Base-by-base conservation (phyloP, 495 filamentous ascomycete genomes). In the Lasiosphaeria miniovina region DNA sequence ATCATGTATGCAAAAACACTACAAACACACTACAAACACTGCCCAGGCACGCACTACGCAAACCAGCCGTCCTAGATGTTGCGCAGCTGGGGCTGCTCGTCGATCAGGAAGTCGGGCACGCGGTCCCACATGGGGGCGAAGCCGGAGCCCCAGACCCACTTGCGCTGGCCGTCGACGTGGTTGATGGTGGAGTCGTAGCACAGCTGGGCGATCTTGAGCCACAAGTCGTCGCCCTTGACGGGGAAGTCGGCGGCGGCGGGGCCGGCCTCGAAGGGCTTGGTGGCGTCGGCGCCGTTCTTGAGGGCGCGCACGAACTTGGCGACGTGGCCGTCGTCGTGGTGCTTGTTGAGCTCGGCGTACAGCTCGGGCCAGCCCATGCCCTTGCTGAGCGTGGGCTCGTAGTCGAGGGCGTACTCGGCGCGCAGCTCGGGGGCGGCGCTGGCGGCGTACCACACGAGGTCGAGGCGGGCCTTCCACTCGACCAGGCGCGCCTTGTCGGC, bases 121-220 rank as follows among this genome's bases (percentile, higher is more conserved):
- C 24, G 24, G 24, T 24, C 24, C 24, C 24, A 24, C 24, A 24
- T 24, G 24, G 24, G 24, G 24, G 24, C 24, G 24, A 24, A 79
- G 7, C 80, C 80, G 15, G 68, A 62, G 61, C 66, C 69, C 48
- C 71, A 61, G 10, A 82, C 65, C 79, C 80, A 83, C 52, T 65
- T 62, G 24, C 57, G 60, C 9, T 62, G 61, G 55, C 68, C 11
- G 14, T 48, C 69, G 10, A 73, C 68, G 46, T 61, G 61, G 62
- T 79, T 74, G n/a, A 54, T 45, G 17, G 65, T 70, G 1, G 70
- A 53, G 48, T 73, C 70, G 24, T 65, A 60, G 41, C 33, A 62
- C 68, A 78, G 69, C 52, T 68, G 63, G 1, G 73, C 73, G 33
- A 78, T 57, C 36, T 59, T 70, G 6, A 78, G 51, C 67, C 75